Conservation (phyloP, 768 basidiomycete genomes). For the Tephrocybe sp. region DNA sequence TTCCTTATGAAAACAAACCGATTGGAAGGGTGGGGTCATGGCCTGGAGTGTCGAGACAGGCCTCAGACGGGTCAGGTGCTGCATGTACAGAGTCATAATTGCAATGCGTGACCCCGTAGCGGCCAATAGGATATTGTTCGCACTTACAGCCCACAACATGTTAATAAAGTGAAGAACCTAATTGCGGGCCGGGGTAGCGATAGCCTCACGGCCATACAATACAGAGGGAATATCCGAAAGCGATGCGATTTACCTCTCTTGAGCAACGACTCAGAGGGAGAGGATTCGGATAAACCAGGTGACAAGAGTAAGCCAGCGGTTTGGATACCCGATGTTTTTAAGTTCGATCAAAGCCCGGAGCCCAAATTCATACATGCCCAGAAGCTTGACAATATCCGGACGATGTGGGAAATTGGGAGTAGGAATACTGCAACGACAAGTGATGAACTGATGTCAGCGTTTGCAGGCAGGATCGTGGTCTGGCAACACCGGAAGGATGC, state of each 20-base stretch:
- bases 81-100: too few relatives aligned
- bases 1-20: too few relatives aligned
- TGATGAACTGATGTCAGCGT: too few relatives aligned
- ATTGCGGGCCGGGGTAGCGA: slow-evolving; percentile 18
- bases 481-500: too few relatives aligned
- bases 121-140: slow-evolving; percentile 19
- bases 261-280: too few relatives aligned
- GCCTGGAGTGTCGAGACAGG: too few relatives aligned
- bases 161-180: slow-evolving; percentile 23
- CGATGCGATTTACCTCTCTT: slow-evolving; percentile 20
- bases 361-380: slow-evolving; percentile 34
- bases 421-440: slow-evolving; percentile 29
- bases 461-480: too few relatives aligned
- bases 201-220: slow-evolving; percentile 25
- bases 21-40: too few relatives aligned
- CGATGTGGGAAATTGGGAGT: slow-evolving; percentile 20
- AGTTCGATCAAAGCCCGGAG: slow-evolving; percentile 30
- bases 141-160: slow-evolving; percentile 16
- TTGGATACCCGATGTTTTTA: slow-evolving; percentile 31
- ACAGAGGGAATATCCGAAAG: slow-evolving; percentile 24
- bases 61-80: too few relatives aligned
- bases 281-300: too few relatives aligned
- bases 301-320: slow-evolving; percentile 35
- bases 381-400: slow-evolving; percentile 24
- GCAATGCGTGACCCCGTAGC: slow-evolving; percentile 21